These are phyloP conservation scores for Decorospora gaudefroyi DNA, from an alignment of 2,329 filamentous ascomycete species.

Conservation along the genomic window DNA sequence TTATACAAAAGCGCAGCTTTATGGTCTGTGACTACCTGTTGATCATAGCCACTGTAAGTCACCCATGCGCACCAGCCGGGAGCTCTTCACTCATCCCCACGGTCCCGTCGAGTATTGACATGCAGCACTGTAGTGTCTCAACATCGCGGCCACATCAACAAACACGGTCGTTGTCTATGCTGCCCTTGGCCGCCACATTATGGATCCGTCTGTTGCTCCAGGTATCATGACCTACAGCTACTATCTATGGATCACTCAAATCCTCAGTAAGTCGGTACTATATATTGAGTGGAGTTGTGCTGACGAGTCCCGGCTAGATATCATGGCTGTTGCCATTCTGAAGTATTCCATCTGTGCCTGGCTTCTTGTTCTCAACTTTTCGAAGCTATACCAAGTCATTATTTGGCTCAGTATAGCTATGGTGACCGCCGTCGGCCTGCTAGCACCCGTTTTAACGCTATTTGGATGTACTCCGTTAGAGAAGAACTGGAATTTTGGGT, in stretches of 20 bases:
- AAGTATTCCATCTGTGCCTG: slow-evolving; percentile 41
- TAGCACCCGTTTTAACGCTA: slow-evolving; percentile 30
- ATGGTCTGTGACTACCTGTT: slow-evolving; percentile 34
- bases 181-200: slow-evolving; percentile 31
- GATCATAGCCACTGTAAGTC: slow-evolving; percentile 33
- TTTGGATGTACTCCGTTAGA: slow-evolving; percentile 36
- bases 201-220: slow-evolving; percentile 26
- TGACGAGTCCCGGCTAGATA: slow-evolving; percentile 10
- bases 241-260: slow-evolving; percentile 31
- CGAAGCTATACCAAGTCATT: slow-evolving; percentile 28
- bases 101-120: slow-evolving; percentile 8
- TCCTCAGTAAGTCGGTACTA: slow-evolving; percentile 19
- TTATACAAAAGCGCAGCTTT: slow-evolving; percentile 26
- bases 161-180: slow-evolving; percentile 22
- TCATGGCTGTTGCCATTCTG: slow-evolving; percentile 36
- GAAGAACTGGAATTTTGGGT: slow-evolving; percentile 33
- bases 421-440: slow-evolving; percentile 35
- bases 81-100: background rate
- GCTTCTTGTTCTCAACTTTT: slow-evolving; percentile 37
- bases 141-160: slow-evolving; percentile 20
- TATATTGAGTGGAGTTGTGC: background rate
- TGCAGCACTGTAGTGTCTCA: slow-evolving; percentile 16
- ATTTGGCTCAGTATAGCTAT: slow-evolving; percentile 37
- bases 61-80: background rate
- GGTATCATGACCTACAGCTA: slow-evolving; percentile 27